Evolutionary conservation across 2,329 filamentous ascomycete species (phyloP).

Genomic region (Colletotrichum camelliae): DNA sequence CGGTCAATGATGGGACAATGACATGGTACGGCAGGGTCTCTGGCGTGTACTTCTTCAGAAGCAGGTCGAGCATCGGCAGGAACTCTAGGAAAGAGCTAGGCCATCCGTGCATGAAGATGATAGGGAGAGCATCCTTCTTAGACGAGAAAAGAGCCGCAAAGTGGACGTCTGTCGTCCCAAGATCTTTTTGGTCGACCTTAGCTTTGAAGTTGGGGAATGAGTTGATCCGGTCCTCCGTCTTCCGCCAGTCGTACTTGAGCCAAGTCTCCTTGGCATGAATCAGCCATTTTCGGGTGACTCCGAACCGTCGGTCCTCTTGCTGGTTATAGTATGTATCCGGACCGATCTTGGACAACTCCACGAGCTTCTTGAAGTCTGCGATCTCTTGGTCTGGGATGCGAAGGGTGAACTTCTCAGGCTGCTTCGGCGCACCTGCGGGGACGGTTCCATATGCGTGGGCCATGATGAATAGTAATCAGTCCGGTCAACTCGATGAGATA

Average conservation of each 20-base stretch:
- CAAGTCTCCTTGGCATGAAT: conserved; percentile 43
- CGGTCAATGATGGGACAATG: conserved; percentile 60
- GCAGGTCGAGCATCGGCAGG: conserved; percentile 51
- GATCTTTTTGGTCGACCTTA: conserved; percentile 39
- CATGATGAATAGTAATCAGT: neutral
- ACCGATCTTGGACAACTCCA: conserved; percentile 52
- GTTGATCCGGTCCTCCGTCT: conserved; percentile 44
- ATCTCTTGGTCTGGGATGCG: conserved; percentile 47
- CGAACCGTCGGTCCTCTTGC: conserved; percentile 45
- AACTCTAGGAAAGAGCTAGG: conserved; percentile 61
- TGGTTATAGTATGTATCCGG: conserved; percentile 54
- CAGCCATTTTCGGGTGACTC: conserved; percentile 53
- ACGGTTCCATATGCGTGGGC: conserved; percentile 1
- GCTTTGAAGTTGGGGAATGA: conserved; percentile 53
- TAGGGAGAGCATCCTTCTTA: conserved; percentile 52
- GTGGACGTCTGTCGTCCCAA: conserved; percentile 47
- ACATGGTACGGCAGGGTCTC: conserved; percentile 60
- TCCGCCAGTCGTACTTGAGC: conserved; percentile 54
- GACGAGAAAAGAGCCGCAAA: conserved; percentile 61
- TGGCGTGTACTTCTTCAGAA: conserved; percentile 53
- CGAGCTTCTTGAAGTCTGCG: conserved; percentile 48
- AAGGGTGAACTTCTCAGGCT: conserved; percentile 39
- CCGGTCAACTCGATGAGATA: neutral
- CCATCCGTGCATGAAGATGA: conserved; percentile 62
- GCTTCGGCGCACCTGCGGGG: neutral